These are phyloP conservation scores for Diplodia intermedia DNA, from an alignment of 2,329 filamentous ascomycete species.

Conservation along the genomic window DNA sequence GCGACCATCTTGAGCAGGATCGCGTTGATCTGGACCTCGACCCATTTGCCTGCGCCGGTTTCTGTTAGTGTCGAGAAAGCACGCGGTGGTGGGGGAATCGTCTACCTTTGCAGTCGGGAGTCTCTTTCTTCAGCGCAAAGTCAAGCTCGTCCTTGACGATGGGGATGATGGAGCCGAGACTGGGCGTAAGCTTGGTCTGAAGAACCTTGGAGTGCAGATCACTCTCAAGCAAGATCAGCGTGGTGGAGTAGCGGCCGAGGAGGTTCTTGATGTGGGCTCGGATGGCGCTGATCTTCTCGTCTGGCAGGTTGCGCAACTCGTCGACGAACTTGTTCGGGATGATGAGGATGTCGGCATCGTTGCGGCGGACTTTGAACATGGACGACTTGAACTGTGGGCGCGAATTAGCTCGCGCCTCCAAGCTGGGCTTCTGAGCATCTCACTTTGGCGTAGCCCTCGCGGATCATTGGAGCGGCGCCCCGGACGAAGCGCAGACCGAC, in stretches of 20 bases:
- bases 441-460: background rate
- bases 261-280: constrained; percentile 25
- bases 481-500: background rate
- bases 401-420: background rate
- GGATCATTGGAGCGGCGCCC: background rate
- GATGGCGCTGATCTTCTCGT: constrained; percentile 28
- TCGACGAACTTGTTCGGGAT: constrained; percentile 32
- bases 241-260: background rate
- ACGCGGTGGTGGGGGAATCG: too few relatives aligned
- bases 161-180: too few relatives aligned
- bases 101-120: too few relatives aligned
- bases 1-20: constrained; percentile 41
- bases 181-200: too few relatives aligned
- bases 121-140: too few relatives aligned
- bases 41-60: too few relatives aligned
- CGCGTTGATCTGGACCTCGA: too few relatives aligned
- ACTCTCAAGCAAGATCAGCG: background rate
- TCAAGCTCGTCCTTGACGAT: too few relatives aligned
- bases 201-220: too few relatives aligned
- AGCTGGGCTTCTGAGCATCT: background rate
- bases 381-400: constrained; percentile 25
- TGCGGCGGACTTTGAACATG: constrained; percentile 24
- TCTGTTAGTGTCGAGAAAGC: too few relatives aligned
- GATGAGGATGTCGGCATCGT: constrained; percentile 28
- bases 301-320: constrained; percentile 31